Evolutionary conservation across 2,329 filamentous ascomycete species (phyloP).

Genomic region (Hortaea werneckii): DNA sequence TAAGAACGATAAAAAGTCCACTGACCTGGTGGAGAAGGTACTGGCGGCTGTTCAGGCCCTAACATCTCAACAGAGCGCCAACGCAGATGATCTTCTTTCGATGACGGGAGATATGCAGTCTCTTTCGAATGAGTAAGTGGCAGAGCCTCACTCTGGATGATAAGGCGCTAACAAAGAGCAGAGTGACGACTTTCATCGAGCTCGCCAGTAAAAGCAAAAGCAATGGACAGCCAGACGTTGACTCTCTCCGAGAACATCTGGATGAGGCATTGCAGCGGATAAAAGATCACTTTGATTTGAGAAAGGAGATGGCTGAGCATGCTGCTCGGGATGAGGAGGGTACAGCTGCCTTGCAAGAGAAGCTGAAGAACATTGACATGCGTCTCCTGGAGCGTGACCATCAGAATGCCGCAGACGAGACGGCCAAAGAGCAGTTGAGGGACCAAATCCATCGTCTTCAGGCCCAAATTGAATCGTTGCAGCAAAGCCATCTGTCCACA

Average conservation of each 20-base stretch:
- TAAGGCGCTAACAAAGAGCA: neutral
- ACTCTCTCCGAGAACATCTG: conserved; percentile 5
- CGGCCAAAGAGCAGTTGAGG: conserved; percentile 3
- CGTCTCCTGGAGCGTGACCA: conserved; percentile 1
- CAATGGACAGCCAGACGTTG: neutral
- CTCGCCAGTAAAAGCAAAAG: neutral
- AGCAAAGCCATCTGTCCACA: conserved; percentile 1
- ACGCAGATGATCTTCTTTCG: conserved; percentile 10
- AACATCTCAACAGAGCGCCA: conserved; percentile 8
- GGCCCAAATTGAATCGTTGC: conserved; percentile 1
- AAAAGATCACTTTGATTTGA: conserved; percentile 9
- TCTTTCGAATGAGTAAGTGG: conserved; percentile 9
- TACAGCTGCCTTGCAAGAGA: conserved; percentile 9
- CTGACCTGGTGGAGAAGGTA: conserved; percentile 10
- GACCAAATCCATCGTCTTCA: conserved; percentile 5
- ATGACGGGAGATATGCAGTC: conserved; percentile 11
- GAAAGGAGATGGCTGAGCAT: conserved; percentile 10
- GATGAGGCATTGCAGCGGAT: conserved; percentile 11
- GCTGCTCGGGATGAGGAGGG: conserved; percentile 8
- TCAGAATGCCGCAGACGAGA: conserved; percentile 3
- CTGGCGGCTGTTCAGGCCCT: conserved; percentile 10
- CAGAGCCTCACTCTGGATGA: neutral
- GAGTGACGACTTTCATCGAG: neutral
- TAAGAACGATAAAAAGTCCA: conserved; percentile 1
- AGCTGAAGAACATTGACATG: conserved; percentile 6